These are phyloP conservation scores for Ochetophila trinervis DNA, from an alignment of 306 rosid species.

Conservation along the genomic window DNA sequence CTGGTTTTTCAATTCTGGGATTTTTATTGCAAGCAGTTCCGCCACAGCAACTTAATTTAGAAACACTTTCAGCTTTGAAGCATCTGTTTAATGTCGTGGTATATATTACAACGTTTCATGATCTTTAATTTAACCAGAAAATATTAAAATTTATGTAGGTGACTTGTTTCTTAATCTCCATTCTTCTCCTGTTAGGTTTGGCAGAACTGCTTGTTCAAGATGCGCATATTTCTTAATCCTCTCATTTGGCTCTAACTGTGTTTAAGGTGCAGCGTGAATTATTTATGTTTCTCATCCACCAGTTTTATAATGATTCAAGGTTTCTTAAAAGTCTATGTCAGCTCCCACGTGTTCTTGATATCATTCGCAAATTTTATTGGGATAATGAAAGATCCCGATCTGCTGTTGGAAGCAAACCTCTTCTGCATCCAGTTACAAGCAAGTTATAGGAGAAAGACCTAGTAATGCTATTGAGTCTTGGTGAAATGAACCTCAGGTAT, in stretches of 20 bases:
- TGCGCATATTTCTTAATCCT: conserved; percentile 96
- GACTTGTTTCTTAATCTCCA: conserved; percentile 8
- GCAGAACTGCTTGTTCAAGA: conserved; percentile 75
- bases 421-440: conserved; percentile 45
- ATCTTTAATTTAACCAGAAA: conserved; percentile 11
- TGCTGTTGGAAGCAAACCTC: conserved; percentile 49
- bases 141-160: neutral
- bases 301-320: conserved; percentile 89
- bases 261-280: conserved; percentile 91
- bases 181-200: conserved; percentile 48
- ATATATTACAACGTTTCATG: conserved; percentile 20
- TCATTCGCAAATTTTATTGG: conserved; percentile 75
- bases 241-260: conserved; percentile 72
- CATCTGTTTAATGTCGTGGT: conserved; percentile 78
- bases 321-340: conserved; percentile 70
- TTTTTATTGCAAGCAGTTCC: conserved; percentile 90
- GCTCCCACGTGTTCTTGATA: conserved; percentile 84
- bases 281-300: conserved; percentile 93
- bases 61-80: conserved; percentile 84
- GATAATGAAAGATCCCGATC: conserved; percentile 54
- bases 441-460: conserved; percentile 56
- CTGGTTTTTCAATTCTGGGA: conserved; percentile 93
- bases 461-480: conserved; percentile 82
- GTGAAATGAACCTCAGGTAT: conserved; percentile 97
- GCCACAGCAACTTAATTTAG: conserved; percentile 72